Evolutionary conservation across 805 yeast species (phyloP).

Genomic region (Blastobotrys chiropterorum): DNA sequence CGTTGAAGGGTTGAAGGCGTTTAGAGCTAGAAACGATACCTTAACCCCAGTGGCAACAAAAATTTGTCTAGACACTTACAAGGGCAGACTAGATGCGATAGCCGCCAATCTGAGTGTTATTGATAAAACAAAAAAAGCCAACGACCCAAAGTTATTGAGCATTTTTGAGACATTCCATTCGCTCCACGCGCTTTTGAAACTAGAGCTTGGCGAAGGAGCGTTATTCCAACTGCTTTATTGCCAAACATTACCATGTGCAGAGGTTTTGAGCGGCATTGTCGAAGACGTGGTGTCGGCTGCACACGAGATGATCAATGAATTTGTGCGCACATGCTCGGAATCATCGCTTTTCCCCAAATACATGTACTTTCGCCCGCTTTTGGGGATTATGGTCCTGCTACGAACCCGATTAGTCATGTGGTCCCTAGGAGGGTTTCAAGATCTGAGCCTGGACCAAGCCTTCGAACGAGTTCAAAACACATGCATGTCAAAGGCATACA

Average conservation of each 20-base stretch:
- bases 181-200: background rate
- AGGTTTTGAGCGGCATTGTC: background rate
- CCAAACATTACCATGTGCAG: background rate
- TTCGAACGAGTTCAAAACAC: background rate
- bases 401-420: background rate
- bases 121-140: background rate
- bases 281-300: background rate
- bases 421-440: background rate
- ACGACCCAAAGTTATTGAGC: background rate
- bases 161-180: background rate
- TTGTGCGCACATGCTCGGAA: background rate
- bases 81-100: background rate
- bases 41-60: background rate
- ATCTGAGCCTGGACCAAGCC: background rate
- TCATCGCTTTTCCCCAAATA: slow-evolving; percentile 14
- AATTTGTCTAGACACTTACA: background rate
- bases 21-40: background rate
- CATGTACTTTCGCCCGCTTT: slow-evolving; percentile 8
- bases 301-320: background rate
- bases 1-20: background rate
- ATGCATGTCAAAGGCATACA: background rate
- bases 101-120: background rate
- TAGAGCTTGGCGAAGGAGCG: background rate
- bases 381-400: background rate
- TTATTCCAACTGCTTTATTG: background rate